phyloP scores from a whole-genome alignment of 257 asterid genomes.

The Plantago major region DNA sequence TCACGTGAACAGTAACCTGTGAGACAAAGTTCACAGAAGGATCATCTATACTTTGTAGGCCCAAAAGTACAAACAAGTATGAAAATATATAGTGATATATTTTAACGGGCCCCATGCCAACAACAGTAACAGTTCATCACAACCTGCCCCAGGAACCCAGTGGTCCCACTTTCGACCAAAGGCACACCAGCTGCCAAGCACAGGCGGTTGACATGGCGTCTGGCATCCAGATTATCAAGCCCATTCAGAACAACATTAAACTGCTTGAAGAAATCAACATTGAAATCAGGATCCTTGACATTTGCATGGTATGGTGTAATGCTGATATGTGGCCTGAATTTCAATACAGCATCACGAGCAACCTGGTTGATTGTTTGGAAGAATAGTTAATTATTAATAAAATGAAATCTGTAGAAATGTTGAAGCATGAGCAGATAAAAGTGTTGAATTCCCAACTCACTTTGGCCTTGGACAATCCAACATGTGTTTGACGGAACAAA shows the following conservation, averaged over 20 bases:
- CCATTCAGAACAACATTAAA: conserved; percentile 91
- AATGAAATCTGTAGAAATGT: background rate
- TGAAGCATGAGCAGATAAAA: conserved; percentile 14
- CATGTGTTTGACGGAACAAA: conserved; percentile 90
- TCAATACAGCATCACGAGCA: conserved; percentile 95
- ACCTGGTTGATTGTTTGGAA: conserved; percentile 50
- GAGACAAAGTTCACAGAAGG: conserved; percentile 4
- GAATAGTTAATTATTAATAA: conserved; percentile 21
- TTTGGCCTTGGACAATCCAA: conserved; percentile 96
- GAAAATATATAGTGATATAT: conserved; percentile 4
- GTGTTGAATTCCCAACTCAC: conserved; percentile 37
- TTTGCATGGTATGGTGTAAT: conserved; percentile 92
- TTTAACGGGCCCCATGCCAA: conserved; percentile 3
- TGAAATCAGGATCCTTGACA: conserved; percentile 79
- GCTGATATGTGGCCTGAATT: conserved; percentile 80
- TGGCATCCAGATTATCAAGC: conserved; percentile 96
- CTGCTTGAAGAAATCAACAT: conserved; percentile 88
- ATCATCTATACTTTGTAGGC: no score
- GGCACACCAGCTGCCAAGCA: conserved; percentile 96
- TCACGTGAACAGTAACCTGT: conserved; percentile 94
- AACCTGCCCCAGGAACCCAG: conserved; percentile 99
- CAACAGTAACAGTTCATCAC: conserved; percentile 8
- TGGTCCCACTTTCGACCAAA: conserved; percentile 95
- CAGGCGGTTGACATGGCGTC: conserved; percentile 98
- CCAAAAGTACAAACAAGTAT: no score